Conservation (phyloP, 768 basidiomycete species). For the Macrolepiota dolichaula region DNA sequence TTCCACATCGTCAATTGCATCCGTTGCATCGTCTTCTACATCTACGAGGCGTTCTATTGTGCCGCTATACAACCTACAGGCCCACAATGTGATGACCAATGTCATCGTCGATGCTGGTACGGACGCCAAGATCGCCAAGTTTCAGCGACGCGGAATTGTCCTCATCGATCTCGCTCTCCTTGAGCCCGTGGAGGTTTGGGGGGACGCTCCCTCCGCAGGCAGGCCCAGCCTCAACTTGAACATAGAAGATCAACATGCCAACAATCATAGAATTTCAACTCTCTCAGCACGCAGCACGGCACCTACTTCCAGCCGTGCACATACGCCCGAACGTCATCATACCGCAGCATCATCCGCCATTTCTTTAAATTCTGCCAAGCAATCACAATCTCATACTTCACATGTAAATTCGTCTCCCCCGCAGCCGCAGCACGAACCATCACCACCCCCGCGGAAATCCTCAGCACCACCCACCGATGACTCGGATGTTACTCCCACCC, state of each 20-base stretch:
- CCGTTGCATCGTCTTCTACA: slow-evolving; percentile 26
- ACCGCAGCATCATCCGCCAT: slow-evolving; percentile 22
- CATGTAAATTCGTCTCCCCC: slow-evolving; percentile 14
- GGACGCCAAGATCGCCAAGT: slow-evolving; percentile 80
- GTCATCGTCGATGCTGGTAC: slow-evolving; percentile 86
- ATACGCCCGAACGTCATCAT: slow-evolving; percentile 7
- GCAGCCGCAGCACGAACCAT: slow-evolving; percentile 11
- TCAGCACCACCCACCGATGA: not conserved
- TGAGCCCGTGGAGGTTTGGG: slow-evolving; percentile 80
- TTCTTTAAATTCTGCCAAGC: slow-evolving; percentile 19
- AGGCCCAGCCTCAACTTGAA: not conserved
- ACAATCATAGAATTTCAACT: not conserved
- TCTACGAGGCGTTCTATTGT: slow-evolving; percentile 65
- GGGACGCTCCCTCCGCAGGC: slow-evolving; percentile 15
- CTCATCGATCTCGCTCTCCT: slow-evolving; percentile 74
- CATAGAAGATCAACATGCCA: not conserved
- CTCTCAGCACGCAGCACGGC: not conserved
- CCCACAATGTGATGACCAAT: slow-evolving; percentile 86
- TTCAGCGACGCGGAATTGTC: slow-evolving; percentile 70
- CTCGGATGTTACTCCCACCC: slow-evolving; percentile 11
- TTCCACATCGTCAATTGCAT: slow-evolving; percentile 37
- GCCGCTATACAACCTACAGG: slow-evolving; percentile 83
- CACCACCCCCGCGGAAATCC: not conserved
- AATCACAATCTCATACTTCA: slow-evolving; percentile 9
- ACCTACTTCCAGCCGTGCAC: slow-evolving; percentile 1